A percentile compares a stretch with the other conserved stretches of the same genome.
These are phyloP conservation scores for Immersiporthe knoxdaviesiana DNA, from an alignment of 2,329 filamentous ascomycete genomes.

Conservation along the genomic window DNA sequence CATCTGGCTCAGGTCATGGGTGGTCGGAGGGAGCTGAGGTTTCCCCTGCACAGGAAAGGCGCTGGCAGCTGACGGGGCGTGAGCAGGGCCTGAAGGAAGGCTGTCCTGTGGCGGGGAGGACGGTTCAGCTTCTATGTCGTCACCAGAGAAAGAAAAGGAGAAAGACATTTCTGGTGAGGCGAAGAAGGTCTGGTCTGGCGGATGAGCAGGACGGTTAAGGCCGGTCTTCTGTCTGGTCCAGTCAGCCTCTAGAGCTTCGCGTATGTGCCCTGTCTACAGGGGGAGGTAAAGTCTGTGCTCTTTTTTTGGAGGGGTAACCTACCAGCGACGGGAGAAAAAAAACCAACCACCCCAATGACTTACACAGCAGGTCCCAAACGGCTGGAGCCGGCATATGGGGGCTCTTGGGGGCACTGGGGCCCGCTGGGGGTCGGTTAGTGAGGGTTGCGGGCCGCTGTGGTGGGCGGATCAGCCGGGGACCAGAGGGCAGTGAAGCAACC, in stretches of 20 bases:
- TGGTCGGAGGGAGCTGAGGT: constrained; percentile 58
- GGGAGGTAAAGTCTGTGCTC: background rate
- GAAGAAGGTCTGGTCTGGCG: background rate
- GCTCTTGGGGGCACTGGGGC: background rate
- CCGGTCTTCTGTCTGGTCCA: background rate
- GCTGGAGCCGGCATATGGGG: constrained; percentile 3
- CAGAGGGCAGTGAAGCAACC: background rate
- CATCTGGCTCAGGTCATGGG: constrained; percentile 55
- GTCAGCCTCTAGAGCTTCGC: background rate
- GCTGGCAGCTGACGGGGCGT: constrained; percentile 39
- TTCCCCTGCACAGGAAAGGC: constrained; percentile 67
- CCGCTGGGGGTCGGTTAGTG: background rate
- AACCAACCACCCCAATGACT: no score
- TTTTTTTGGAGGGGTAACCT: background rate
- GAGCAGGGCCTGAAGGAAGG: constrained; percentile 4
- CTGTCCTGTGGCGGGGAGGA: constrained; percentile 27
- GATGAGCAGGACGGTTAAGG: background rate
- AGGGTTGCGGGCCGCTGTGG: background rate
- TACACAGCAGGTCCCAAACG: background rate
- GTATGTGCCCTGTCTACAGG: background rate
- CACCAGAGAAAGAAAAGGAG: constrained; percentile 65
- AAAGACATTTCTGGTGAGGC: constrained; percentile 49
- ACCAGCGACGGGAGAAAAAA: background rate
- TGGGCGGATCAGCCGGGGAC: background rate
- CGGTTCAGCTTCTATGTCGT: constrained; percentile 64